Percentiles rank a stretch among this genome's conserved stretches.
These are phyloP conservation scores for Aspergillus sp. DNA, from an alignment of 2,329 filamentous ascomycete genomes.

Conservation along the genomic window DNA sequence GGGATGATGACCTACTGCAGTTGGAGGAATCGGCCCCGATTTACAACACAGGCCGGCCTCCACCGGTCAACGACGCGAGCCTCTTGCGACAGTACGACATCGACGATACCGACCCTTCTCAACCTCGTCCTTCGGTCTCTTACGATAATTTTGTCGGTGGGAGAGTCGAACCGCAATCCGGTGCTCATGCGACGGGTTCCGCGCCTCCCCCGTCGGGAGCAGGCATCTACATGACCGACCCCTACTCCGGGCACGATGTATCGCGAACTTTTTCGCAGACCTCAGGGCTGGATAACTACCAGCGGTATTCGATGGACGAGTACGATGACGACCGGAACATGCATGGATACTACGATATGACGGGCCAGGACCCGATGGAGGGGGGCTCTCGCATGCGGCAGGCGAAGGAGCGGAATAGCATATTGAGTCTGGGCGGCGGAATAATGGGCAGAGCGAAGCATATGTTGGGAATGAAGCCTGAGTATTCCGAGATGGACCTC, in stretches of 20 bases:
- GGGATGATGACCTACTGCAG: constrained; percentile 46
- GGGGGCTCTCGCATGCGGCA: constrained; percentile 51
- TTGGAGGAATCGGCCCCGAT: constrained; percentile 40
- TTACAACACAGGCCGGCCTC: constrained; percentile 74
- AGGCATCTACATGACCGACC: constrained; percentile 37
- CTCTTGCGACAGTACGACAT: constrained; percentile 73
- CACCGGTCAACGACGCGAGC: constrained; percentile 78
- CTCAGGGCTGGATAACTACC: constrained; percentile 82
- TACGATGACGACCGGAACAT: constrained; percentile 73
- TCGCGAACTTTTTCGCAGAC: constrained; percentile 67
- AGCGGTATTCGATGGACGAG: constrained; percentile 85
- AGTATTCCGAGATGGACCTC: constrained; percentile 97
- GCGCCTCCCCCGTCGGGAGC: constrained; percentile 29
- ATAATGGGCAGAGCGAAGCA: constrained; percentile 85
- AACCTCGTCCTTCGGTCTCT: constrained; percentile 78
- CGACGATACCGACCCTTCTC: constrained; percentile 62
- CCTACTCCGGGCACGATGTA: constrained; percentile 37
- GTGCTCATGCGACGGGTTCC: constrained; percentile 45
- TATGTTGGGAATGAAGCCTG: constrained; percentile 79
- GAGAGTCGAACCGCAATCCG: constrained; percentile 52
- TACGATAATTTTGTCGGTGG: constrained; percentile 92
- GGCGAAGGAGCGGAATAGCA: constrained; percentile 80
- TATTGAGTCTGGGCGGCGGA: constrained; percentile 81
- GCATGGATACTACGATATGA: constrained; percentile 70
- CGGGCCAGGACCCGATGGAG: constrained; percentile 57